Conservation (phyloP, 2,329 filamentous ascomycete species). For the Phaeosphaeriaceae sp. region DNA sequence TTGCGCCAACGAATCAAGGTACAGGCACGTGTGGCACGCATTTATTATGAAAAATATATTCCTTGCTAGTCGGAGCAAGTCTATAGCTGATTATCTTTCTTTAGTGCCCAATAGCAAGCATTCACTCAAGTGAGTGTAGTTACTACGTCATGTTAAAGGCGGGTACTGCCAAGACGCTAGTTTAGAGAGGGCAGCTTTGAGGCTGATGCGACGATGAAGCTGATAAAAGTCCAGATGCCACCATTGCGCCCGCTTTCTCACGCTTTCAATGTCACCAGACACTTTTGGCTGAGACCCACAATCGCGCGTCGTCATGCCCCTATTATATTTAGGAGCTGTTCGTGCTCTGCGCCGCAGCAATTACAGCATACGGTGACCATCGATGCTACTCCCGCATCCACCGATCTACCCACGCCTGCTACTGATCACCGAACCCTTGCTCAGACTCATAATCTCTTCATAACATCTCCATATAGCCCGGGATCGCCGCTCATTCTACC, state of each 20-base stretch:
- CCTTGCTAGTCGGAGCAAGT: background rate
- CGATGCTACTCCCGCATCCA: slow-evolving; percentile 40
- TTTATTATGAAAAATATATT: background rate
- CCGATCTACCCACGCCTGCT: slow-evolving; percentile 45
- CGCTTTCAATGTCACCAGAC: slow-evolving; percentile 17
- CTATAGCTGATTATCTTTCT: no score
- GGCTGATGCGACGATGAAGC: slow-evolving; percentile 14
- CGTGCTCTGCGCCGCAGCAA: slow-evolving; percentile 41
- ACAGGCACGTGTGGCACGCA: slow-evolving; percentile 1
- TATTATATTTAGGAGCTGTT: slow-evolving; percentile 35
- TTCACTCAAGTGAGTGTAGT: background rate
- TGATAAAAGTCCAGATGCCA: slow-evolving; percentile 39
- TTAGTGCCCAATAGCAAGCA: background rate
- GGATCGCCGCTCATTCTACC: slow-evolving; percentile 86
- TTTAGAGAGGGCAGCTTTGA: slow-evolving; percentile 26
- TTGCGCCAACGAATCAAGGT: slow-evolving; percentile 32
- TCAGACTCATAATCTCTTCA: slow-evolving; percentile 74
- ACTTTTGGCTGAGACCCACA: slow-evolving; percentile 8
- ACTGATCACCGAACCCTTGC: slow-evolving; percentile 60
- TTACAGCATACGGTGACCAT: slow-evolving; percentile 31
- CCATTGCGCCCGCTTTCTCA: slow-evolving; percentile 32
- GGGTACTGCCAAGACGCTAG: slow-evolving; percentile 32
- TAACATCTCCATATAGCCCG: slow-evolving; percentile 78
- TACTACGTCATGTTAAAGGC: slow-evolving; percentile 5
- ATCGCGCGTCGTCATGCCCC: slow-evolving; percentile 11